Conservation (phyloP, 2,329 filamentous ascomycete genomes). For the Zarea fungicola region DNA sequence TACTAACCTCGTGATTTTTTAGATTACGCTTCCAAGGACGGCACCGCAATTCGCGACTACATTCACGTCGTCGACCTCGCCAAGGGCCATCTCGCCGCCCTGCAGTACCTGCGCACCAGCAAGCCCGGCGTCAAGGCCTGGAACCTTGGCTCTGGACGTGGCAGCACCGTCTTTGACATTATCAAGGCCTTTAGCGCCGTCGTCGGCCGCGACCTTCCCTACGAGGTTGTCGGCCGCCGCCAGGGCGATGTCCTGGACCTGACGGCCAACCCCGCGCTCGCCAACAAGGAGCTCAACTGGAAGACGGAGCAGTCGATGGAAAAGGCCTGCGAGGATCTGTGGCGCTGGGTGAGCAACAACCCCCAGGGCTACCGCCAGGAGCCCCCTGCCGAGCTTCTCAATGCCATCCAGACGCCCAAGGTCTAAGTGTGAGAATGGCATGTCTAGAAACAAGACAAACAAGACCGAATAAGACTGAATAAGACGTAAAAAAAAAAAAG, state of each 20-base stretch:
- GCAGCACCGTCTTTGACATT: slow-evolving; percentile 96
- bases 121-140: slow-evolving; percentile 89
- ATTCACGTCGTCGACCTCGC: slow-evolving; percentile 93
- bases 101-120: slow-evolving; percentile 80
- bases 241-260: slow-evolving; percentile 90
- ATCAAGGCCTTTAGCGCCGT: slow-evolving; percentile 87
- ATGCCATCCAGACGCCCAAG: slow-evolving; percentile 46
- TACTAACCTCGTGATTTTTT: slow-evolving; percentile 18
- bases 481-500: slow-evolving; percentile 17
- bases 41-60: slow-evolving; percentile 94
- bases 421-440: slow-evolving; percentile 19
- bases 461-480: slow-evolving; percentile 11
- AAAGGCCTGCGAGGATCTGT: slow-evolving; percentile 88
- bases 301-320: slow-evolving; percentile 87
- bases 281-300: slow-evolving; percentile 87
- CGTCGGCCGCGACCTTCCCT: slow-evolving; percentile 79
- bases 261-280: slow-evolving; percentile 82
- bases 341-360: slow-evolving; percentile 97
- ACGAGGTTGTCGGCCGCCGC: slow-evolving; percentile 77
- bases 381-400: slow-evolving; percentile 77
- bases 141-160: slow-evolving; percentile 93
- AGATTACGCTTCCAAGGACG: slow-evolving; percentile 90
- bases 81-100: slow-evolving; percentile 77
- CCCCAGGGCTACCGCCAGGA: slow-evolving; percentile 90
- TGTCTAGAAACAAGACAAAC: not conserved